A percentile compares a stretch with the other conserved stretches of the same genome.
These are phyloP conservation scores for Monosporascus sp. DNA, from an alignment of 2,329 filamentous ascomycete genomes.

Conservation along the genomic window DNA sequence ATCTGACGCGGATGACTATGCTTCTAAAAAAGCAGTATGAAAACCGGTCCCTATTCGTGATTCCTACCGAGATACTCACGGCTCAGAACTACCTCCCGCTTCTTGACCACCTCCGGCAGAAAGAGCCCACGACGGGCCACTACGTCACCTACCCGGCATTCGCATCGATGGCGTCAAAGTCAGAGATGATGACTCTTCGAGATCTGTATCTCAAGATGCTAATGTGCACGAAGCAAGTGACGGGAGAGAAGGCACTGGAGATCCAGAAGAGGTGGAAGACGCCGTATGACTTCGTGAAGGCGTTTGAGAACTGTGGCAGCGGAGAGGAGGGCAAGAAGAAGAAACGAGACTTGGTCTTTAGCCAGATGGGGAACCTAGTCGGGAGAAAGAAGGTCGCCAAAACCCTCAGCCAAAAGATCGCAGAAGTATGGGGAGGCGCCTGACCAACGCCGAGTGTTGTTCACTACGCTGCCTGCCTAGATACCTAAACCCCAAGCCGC, in stretches of 20 bases:
- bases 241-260: constrained; percentile 72
- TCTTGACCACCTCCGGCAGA: constrained; percentile 51
- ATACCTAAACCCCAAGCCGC: background rate
- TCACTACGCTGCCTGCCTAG: too few relatives aligned
- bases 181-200: constrained; percentile 64
- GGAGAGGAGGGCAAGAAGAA: constrained; percentile 47
- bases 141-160: constrained; percentile 68
- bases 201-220: constrained; percentile 81
- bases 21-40: constrained; percentile 63
- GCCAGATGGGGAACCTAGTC: constrained; percentile 50
- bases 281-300: constrained; percentile 64
- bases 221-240: constrained; percentile 72
- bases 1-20: constrained; percentile 66
- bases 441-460: constrained; percentile 11
- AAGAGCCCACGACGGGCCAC: constrained; percentile 44
- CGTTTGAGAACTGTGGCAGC: constrained; percentile 52
- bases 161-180: constrained; percentile 67
- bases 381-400: constrained; percentile 65
- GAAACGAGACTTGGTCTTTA: constrained; percentile 55
- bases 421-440: constrained; percentile 63
- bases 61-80: constrained; percentile 60
- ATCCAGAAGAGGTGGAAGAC: constrained; percentile 77
- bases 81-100: constrained; percentile 60
- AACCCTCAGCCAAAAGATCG: constrained; percentile 61
- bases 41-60: constrained; percentile 49